These are phyloP conservation scores for Uromyces viciae-fabae DNA, from an alignment of 1,284 basidiomycete genomes.

Conservation along the genomic window DNA sequence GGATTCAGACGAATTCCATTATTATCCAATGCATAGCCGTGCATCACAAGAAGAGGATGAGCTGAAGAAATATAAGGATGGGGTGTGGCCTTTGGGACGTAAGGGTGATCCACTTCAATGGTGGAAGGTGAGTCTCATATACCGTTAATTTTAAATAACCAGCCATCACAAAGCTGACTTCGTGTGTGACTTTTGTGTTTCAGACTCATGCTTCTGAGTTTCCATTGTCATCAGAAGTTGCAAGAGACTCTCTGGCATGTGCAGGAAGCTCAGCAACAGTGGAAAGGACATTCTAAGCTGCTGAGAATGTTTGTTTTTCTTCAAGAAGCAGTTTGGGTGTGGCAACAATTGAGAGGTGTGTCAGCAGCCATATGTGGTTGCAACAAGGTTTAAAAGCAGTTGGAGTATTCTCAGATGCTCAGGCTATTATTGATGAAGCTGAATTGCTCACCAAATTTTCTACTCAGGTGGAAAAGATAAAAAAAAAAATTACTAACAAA, in stretches of 20 bases:
- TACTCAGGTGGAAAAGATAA: too few relatives aligned
- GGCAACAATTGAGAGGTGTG: not conserved
- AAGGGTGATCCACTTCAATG: not conserved
- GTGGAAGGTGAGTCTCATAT: slow-evolving; percentile 14
- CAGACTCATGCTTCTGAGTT: not conserved
- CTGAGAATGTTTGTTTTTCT: not conserved
- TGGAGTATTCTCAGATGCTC: too few relatives aligned
- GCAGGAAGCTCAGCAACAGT: not conserved
- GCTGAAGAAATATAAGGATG: not conserved
- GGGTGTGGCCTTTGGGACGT: not conserved
- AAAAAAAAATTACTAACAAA: too few relatives aligned
- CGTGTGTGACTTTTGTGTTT: not conserved
- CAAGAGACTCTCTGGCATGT: not conserved
- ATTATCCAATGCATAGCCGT: not conserved
- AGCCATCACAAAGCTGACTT: not conserved
- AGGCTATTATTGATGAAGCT: too few relatives aligned
- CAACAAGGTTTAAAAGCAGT: too few relatives aligned
- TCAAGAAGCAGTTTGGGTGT: not conserved
- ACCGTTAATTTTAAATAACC: not conserved
- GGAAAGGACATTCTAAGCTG: not conserved
- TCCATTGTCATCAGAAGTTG: not conserved
- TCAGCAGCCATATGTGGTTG: too few relatives aligned
- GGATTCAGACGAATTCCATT: not conserved
- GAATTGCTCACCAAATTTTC: too few relatives aligned
- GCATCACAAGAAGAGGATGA: slow-evolving; percentile 4